phyloP scores from a whole-genome alignment of 352 stramenopile genomes.

The Phytophthora pinifolia region DNA sequence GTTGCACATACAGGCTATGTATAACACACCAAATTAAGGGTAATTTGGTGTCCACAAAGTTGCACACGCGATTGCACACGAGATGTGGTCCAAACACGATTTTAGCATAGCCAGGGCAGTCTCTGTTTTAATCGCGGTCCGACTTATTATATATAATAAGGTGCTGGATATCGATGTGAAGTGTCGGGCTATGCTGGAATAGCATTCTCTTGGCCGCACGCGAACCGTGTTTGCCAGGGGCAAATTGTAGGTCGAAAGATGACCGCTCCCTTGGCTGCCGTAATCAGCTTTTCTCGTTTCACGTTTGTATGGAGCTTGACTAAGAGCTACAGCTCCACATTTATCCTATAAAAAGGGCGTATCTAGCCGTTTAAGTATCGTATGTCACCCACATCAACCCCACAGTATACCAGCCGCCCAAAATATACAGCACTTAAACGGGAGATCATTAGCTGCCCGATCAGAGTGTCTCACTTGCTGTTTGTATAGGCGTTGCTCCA shows the following conservation, averaged over 20 bases:
- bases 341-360: constrained; percentile 9
- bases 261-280: not conserved
- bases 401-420: not conserved
- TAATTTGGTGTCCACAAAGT: too few species aligned
- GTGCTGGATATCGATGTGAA: too few species aligned
- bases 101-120: too few species aligned
- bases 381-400: not conserved
- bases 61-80: too few species aligned
- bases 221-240: too few species aligned
- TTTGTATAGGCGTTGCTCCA: constrained; percentile 14
- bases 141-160: too few species aligned
- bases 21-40: too few species aligned
- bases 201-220: too few species aligned
- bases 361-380: constrained; percentile 7
- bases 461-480: not conserved
- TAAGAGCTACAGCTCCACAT: not conserved
- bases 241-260: not conserved
- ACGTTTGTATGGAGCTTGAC: constrained; percentile 4
- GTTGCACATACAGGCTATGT: too few species aligned
- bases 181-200: too few species aligned
- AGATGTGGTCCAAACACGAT: too few species aligned
- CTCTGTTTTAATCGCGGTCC: too few species aligned
- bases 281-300: constrained; percentile 13
- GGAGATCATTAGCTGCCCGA: constrained; percentile 1
- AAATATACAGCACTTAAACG: not conserved